Evolutionary conservation across 257 asterid genomes (phyloP).

Genomic region (Marsdenia floribunda): DNA sequence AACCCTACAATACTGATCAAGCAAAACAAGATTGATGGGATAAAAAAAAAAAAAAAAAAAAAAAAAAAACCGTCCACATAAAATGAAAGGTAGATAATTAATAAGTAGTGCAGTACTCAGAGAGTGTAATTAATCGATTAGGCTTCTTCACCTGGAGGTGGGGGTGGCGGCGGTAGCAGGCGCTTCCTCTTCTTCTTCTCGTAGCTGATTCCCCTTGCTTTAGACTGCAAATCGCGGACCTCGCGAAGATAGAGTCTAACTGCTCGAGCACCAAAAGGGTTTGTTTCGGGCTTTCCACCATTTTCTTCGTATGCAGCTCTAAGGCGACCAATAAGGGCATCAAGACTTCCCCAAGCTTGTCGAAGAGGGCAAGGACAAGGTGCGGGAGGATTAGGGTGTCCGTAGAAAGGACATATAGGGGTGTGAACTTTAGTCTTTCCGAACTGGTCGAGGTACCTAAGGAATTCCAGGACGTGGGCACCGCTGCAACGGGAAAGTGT

Average conservation of each 20-base stretch:
- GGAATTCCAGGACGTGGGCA: slow-evolving; percentile 31
- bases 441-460: slow-evolving; percentile 26
- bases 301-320: slow-evolving; percentile 27
- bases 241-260: slow-evolving; percentile 29
- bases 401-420: slow-evolving; percentile 24
- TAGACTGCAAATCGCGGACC: slow-evolving; percentile 29
- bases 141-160: slow-evolving; percentile 33
- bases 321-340: slow-evolving; percentile 25
- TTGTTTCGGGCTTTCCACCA: slow-evolving; percentile 27
- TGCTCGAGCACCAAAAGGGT: slow-evolving; percentile 29
- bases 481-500: slow-evolving; percentile 28
- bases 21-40: neutral
- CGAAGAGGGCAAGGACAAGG: slow-evolving; percentile 26
- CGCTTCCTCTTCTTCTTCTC: slow-evolving; percentile 61
- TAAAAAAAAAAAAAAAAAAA: neutral
- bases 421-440: slow-evolving; percentile 30
- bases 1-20: slow-evolving; percentile 26
- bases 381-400: slow-evolving; percentile 28
- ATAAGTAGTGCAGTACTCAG: neutral
- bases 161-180: slow-evolving; percentile 15
- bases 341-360: slow-evolving; percentile 34
- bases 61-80: neutral
- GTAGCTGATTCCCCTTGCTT: slow-evolving; percentile 28
- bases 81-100: neutral
- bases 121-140: neutral